Base-by-base conservation (phyloP, 345 rosid species). In the Arabidopsis suecica region DNA sequence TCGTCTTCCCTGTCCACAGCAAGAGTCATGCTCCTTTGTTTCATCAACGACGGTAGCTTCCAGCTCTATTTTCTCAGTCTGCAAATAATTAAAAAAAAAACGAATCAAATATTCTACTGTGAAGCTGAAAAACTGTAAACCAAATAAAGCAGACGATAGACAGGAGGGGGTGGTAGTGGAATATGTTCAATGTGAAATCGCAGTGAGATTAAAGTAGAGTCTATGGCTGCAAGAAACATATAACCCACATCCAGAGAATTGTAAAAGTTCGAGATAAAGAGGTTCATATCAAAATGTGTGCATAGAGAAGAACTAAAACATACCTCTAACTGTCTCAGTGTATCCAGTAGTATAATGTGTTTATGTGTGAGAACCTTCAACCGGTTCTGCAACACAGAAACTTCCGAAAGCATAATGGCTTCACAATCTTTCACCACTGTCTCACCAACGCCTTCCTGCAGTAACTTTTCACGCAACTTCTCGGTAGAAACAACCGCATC, bases 11-110 rank as follows among this genome's bases (percentile, higher is more conserved):
- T 88, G 90, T 76, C 96, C 95, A 75, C 97, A 85, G 71, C 80
- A 94, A 59, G 96, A 94, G 18, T 90, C 96, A 20, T 88, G 91
- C 57, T 88, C 98, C 88, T 93, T 96, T 14, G 97, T 96, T 84
- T 96, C 99, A 72, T 96, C 98, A 68, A 96, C 91, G 47, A 96
- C 99, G 37, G 99, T 96, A 51, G 99, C 78, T 81, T 96, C 99
- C 82, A 96, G 86, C 87, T 96, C 97, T 71, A 93, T 88, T 83
- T 96, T 96, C 81, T 95, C 99, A 11, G 97, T 71, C 98, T 96
- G 88, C 82, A 86, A 75, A 74, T 77, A 58, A 34, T 64, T 73
- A 18, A 50, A 5, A 28, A 32, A 7, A 42, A 34, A 48, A 5
- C 5, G 22, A 61, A 65, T 50, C 68, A 38, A 5, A 38, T 37